Conservation (phyloP, 2,329 filamentous ascomycete genomes). For the Phyllosticta citriasiana region DNA sequence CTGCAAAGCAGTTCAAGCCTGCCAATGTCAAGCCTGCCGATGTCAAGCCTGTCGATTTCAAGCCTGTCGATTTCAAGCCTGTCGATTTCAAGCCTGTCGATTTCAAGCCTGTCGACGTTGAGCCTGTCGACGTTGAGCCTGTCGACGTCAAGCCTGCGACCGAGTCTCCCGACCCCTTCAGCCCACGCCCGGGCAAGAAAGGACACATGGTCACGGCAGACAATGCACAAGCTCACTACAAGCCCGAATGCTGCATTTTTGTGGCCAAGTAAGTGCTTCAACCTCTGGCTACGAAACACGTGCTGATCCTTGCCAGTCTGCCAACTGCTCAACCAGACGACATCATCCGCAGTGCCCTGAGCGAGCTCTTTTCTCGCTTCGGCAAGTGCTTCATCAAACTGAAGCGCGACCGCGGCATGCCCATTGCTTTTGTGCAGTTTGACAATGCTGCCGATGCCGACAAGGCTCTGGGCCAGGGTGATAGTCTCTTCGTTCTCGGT, state of each 20-base stretch:
- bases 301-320: conserved; percentile 1
- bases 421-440: conserved; percentile 6
- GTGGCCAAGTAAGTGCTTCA: conserved; percentile 5
- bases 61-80: too few species aligned
- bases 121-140: too few species aligned
- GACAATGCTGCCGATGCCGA: not conserved
- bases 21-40: not conserved
- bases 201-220: not conserved
- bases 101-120: too few species aligned
- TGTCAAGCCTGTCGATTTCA: too few species aligned
- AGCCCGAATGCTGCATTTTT: conserved; percentile 6
- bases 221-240: conserved; percentile 1
- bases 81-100: not conserved
- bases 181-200: not conserved
- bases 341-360: not conserved
- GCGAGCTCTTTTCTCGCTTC: not conserved
- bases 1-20: not conserved
- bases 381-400: conserved; percentile 7
- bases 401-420: conserved; percentile 2
- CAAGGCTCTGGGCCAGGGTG: not conserved
- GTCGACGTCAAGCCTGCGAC: too few species aligned
- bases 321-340: not conserved
- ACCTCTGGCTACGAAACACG: not conserved
- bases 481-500: not conserved
- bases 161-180: not conserved